phyloP scores from a whole-genome alignment of 2,329 filamentous ascomycete genomes.

The Aureobasidium namibiae region DNA sequence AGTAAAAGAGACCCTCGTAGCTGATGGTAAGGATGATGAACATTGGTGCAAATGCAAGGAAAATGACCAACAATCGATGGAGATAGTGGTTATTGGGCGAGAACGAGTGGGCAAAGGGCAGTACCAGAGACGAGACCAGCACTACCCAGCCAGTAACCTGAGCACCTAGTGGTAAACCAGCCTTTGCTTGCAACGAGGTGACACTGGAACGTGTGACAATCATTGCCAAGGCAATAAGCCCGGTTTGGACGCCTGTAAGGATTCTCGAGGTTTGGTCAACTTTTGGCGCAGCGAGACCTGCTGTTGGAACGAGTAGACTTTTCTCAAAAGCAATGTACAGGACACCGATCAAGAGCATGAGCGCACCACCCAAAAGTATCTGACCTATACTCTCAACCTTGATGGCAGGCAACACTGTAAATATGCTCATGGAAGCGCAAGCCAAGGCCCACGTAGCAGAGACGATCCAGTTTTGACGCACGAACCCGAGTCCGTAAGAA shows the following conservation, averaged over 20 bases:
- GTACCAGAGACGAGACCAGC: slow-evolving; percentile 66
- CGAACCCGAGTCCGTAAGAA: slow-evolving; percentile 63
- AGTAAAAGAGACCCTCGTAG: slow-evolving; percentile 93
- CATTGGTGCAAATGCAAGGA: slow-evolving; percentile 83
- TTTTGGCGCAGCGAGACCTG: slow-evolving; percentile 23
- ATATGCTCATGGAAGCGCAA: slow-evolving; percentile 77
- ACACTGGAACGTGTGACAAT: slow-evolving; percentile 79
- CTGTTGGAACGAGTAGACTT: slow-evolving; percentile 37
- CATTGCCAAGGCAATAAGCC: slow-evolving; percentile 72
- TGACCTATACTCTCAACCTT: slow-evolving; percentile 70
- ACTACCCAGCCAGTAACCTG: slow-evolving; percentile 79
- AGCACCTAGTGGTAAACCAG: slow-evolving; percentile 78
- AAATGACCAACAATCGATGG: slow-evolving; percentile 79
- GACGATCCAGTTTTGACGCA: slow-evolving; percentile 57
- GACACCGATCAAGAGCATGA: slow-evolving; percentile 71
- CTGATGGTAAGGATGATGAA: slow-evolving; percentile 97
- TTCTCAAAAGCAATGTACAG: slow-evolving; percentile 77
- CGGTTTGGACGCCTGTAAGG: slow-evolving; percentile 57
- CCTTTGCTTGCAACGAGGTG: slow-evolving; percentile 74
- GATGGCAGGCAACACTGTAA: slow-evolving; percentile 79
- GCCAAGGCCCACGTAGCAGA: slow-evolving; percentile 65
- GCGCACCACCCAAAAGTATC: slow-evolving; percentile 64
- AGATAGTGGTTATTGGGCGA: slow-evolving; percentile 82
- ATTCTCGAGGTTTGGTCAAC: slow-evolving; percentile 45
- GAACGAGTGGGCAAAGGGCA: slow-evolving; percentile 74